Base-by-base conservation (phyloP, 257 asterid genomes). In the Galeopsis tetrahit region DNA sequence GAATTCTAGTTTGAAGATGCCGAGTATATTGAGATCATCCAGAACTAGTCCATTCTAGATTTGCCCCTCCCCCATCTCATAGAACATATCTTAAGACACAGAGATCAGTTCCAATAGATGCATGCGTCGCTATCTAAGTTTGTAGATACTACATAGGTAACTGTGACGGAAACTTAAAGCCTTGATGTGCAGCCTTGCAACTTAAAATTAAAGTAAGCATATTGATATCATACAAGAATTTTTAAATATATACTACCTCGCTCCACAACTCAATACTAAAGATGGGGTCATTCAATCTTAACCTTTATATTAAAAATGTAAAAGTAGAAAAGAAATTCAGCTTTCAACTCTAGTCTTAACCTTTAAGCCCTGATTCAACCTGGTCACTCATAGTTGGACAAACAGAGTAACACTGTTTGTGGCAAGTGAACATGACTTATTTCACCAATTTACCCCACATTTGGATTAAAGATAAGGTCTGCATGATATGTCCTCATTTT, bases 1-100 rank as follows among this genome's bases (percentile, higher is more conserved):
- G 33, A 52, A 53, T 43, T 21, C 46, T 55, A 69, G 72, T 46
- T 62, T 28, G 17, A 11, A 39, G 63, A 38, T 73, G 52, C 21
- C 39, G 4, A 55, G 11, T 32, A 48, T 4, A 14, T 2, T 65
- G 21, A 35, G 55, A 46, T 53, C 63, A 11, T 57, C 67, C 32
- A 48, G 4, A 38, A 57, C 42, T 4, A 34, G 6, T 35, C 58
- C 8, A 10, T 44, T 17, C 68, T 9, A 52, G 66, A 59, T 15
- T 36, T 31, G 36, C 28, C 31, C 31, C 35, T 55, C 44, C 14
- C 42, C 72, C 68, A 55, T 48, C 57, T 36, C 63, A 35, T 2
- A 57, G 55, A 6, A 4, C 59, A 32, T 70, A 57, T n/a, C 34
- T 42, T 68, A 55, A 59, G 32, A 11, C 7, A 55, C 21, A 32